Conservation (phyloP, 345 rosid genomes). For the Syzygium jambos region DNA sequence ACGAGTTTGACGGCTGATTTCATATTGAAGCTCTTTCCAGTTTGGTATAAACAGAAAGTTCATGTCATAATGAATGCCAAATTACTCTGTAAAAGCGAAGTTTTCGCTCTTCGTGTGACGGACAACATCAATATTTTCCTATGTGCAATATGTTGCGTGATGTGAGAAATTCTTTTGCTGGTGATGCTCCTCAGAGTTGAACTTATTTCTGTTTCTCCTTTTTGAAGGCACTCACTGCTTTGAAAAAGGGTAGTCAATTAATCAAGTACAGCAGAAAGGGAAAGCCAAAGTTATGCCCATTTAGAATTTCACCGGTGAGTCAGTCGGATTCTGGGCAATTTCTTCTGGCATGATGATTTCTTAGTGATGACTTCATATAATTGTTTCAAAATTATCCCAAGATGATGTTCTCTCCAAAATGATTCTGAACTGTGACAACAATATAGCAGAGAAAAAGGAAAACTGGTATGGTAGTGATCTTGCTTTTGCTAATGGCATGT, state of each 20-base stretch:
- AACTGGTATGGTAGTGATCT: neutral
- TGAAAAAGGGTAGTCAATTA: conserved; percentile 83
- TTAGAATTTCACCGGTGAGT: conserved; percentile 65
- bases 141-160: neutral
- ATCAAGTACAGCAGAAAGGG: conserved; percentile 92
- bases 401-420: neutral
- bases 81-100: neutral
- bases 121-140: neutral
- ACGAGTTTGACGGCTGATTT: neutral
- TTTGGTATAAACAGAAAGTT: neutral
- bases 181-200: neutral
- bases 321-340: neutral
- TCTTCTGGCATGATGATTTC: neutral
- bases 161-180: neutral
- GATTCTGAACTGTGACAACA: neutral
- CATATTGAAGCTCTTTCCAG: neutral
- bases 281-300: conserved; percentile 84
- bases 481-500: neutral
- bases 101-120: neutral
- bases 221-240: conserved; percentile 67
- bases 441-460: neutral
- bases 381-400: neutral
- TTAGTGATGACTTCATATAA: neutral
- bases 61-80: neutral
- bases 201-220: neutral